These are phyloP conservation scores for Aspergillus wentii DNA, from an alignment of 495 filamentous ascomycete species.

Conservation along the genomic window DNA sequence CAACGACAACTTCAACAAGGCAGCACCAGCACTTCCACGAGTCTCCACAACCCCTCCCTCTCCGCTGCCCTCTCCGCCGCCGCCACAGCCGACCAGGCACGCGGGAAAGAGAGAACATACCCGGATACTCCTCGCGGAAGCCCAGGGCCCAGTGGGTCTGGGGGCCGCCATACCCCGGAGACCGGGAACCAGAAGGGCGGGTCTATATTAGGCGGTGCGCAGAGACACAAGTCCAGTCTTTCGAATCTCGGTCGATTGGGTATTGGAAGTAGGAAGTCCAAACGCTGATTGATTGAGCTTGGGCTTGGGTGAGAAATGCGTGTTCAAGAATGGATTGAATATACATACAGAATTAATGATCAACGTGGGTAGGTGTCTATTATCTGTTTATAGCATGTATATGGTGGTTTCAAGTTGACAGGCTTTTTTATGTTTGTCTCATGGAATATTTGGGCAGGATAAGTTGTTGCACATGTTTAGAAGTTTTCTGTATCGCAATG, in stretches of 20 bases:
- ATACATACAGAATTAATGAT: too few relatives aligned
- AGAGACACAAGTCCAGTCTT: slow-evolving; percentile 59
- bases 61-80: slow-evolving; percentile 29
- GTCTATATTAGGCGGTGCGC: slow-evolving; percentile 32
- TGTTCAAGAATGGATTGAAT: too few relatives aligned
- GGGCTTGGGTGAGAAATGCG: too few relatives aligned
- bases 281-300: slow-evolving; percentile 29
- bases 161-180: slow-evolving; percentile 26
- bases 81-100: slow-evolving; percentile 16
- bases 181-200: slow-evolving; percentile 12
- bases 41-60: slow-evolving; percentile 21
- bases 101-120: slow-evolving; percentile 40
- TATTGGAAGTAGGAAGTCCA: slow-evolving; percentile 55
- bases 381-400: too few relatives aligned
- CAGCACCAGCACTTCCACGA: slow-evolving; percentile 9
- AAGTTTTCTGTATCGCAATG: too few relatives aligned
- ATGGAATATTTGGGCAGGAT: too few relatives aligned
- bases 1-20: slow-evolving; percentile 28
- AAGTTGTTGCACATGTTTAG: too few relatives aligned
- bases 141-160: slow-evolving; percentile 34
- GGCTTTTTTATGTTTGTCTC: too few relatives aligned
- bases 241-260: slow-evolving; percentile 67
- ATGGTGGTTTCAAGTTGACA: too few relatives aligned
- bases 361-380: too few relatives aligned
- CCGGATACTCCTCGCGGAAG: slow-evolving; percentile 34